These are phyloP conservation scores for Citrus hindsii DNA, from an alignment of 345 rosid species.

Conservation along the genomic window DNA sequence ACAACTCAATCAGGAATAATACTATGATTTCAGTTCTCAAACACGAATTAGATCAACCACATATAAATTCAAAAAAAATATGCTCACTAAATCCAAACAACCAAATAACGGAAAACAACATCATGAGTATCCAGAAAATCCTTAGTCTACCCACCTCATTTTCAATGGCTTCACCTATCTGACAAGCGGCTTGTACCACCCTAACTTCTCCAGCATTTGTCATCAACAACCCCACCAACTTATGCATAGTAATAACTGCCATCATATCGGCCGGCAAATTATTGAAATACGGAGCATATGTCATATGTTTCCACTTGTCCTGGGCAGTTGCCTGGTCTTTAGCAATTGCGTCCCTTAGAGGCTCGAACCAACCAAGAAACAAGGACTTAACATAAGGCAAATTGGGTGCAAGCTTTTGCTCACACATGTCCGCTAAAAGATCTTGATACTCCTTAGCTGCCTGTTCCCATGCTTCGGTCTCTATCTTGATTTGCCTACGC, in stretches of 20 bases:
- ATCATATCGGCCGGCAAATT: conserved; percentile 77
- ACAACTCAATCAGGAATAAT: not conserved
- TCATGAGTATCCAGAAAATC: not conserved
- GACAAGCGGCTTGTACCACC: conserved; percentile 73
- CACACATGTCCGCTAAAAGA: conserved; percentile 80
- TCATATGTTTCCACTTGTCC: conserved; percentile 27
- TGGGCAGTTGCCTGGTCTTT: conserved; percentile 59
- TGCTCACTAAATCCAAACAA: conserved; percentile 1
- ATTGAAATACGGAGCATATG: conserved; percentile 50
- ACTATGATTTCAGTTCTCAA: not conserved
- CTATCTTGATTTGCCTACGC: conserved; percentile 70
- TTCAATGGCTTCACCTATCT: conserved; percentile 92
- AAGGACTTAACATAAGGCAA: conserved; percentile 82
- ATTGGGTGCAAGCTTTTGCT: conserved; percentile 94
- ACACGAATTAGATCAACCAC: not conserved
- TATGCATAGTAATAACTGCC: conserved; percentile 96
- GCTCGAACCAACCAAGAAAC: conserved; percentile 97
- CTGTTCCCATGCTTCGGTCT: conserved; percentile 93
- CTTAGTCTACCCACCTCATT: conserved; percentile 58
- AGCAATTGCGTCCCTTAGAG: conserved; percentile 72
- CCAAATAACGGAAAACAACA: not conserved
- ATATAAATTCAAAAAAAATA: not conserved
- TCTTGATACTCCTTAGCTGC: conserved; percentile 89
- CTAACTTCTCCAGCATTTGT: conserved; percentile 48
- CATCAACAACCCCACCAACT: conserved; percentile 84